Evolutionary conservation across 257 asterid species (phyloP).

Genomic region (Primulina tabacum): DNA sequence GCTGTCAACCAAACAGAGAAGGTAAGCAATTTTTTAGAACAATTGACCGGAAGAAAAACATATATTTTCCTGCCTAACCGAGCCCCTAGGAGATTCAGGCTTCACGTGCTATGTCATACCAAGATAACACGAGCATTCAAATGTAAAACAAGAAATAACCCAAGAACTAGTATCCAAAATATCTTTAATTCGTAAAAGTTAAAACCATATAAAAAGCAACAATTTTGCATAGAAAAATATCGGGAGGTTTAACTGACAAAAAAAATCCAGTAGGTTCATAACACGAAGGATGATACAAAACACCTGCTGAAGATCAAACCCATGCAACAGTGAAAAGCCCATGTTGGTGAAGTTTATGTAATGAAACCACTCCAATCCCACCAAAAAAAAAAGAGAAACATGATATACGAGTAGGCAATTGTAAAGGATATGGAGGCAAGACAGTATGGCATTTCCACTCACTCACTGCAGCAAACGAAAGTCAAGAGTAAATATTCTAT

Average conservation of each 20-base stretch:
- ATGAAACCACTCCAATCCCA: conserved; percentile 1
- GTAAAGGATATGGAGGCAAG: conserved; percentile 17
- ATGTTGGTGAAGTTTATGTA: background rate
- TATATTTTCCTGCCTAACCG: background rate
- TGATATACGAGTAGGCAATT: conserved; percentile 13
- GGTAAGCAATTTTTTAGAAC: conserved; percentile 12
- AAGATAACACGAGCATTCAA: conserved; percentile 12
- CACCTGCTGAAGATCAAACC: background rate
- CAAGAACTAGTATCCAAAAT: background rate
- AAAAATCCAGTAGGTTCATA: background rate
- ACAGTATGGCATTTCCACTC: background rate
- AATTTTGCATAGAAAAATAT: background rate
- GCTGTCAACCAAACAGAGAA: conserved; percentile 50
- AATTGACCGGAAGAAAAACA: background rate
- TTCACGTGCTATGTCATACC: background rate
- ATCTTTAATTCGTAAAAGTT: background rate
- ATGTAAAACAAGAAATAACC: background rate
- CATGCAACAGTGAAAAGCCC: background rate
- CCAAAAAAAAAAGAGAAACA: background rate
- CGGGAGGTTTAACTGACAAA: conserved; percentile 5
- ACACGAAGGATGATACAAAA: conserved; percentile 2
- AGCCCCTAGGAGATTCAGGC: background rate
- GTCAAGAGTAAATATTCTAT: conserved; percentile 3
- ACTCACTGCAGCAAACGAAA: conserved; percentile 12
- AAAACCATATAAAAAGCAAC: background rate